phyloP scores from a whole-genome alignment of 1,284 basidiomycete genomes.

The Anthracocystis setariae region DNA sequence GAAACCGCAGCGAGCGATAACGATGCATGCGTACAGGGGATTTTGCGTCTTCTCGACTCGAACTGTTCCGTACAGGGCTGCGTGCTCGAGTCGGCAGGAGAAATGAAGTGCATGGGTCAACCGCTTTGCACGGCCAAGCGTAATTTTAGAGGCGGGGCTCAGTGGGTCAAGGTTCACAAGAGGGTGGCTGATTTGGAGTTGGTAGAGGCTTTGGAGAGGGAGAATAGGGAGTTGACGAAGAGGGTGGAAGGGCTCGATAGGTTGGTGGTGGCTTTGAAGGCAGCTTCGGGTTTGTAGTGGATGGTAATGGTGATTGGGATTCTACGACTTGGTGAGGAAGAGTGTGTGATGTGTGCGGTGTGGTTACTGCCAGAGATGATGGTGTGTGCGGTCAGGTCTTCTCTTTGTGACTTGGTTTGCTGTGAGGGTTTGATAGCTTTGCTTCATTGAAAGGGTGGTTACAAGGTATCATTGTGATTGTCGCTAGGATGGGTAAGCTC shows the following conservation, averaged over 20 bases:
- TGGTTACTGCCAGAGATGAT: no score
- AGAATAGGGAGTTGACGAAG: slow-evolving; percentile 5
- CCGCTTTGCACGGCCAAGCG: slow-evolving; percentile 9
- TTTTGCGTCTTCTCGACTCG: slow-evolving; percentile 14
- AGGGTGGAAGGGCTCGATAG: slow-evolving; percentile 1
- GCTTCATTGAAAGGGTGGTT: no score
- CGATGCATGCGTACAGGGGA: not conserved
- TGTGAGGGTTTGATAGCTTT: no score
- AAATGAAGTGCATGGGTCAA: slow-evolving; percentile 3
- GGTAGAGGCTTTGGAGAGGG: slow-evolving; percentile 7
- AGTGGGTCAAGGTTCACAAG: slow-evolving; percentile 15
- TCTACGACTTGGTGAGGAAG: no score
- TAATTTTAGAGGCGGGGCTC: not conserved
- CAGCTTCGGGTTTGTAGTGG: no score
- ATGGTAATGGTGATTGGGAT: no score
- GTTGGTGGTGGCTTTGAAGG: not conserved
- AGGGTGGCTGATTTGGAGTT: slow-evolving; percentile 11
- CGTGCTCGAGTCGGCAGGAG: not conserved
- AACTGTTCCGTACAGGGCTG: slow-evolving; percentile 12
- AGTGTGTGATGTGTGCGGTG: no score
- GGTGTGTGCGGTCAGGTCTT: no score
- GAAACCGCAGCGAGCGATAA: not conserved
- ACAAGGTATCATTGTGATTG: no score
- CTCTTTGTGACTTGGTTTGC: no score
- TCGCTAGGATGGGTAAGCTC: no score